A percentile compares a stretch with the other conserved stretches of the same genome.
phyloP scores from a whole-genome alignment of 768 basidiomycete genomes.

The Astraeus odoratus region DNA sequence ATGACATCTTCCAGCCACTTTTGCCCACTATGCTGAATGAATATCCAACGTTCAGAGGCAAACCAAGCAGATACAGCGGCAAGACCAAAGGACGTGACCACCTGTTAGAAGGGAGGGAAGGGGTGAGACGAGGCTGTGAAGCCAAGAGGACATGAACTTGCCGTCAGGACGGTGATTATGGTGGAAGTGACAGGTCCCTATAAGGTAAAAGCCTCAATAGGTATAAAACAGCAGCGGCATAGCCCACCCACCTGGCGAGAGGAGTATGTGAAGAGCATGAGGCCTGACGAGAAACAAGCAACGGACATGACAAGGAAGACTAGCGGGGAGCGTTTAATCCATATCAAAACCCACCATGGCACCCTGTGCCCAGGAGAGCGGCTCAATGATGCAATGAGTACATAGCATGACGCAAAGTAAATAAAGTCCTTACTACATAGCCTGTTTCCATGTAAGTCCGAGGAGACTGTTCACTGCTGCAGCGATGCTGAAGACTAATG shows the following conservation, averaged over 20 bases:
- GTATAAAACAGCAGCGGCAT: slow-evolving; percentile 15
- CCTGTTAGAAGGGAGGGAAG: slow-evolving; percentile 14
- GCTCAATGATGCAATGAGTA: slow-evolving; percentile 24
- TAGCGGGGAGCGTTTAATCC: slow-evolving; percentile 80
- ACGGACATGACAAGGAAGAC: slow-evolving; percentile 82
- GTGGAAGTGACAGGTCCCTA: slow-evolving; percentile 58
- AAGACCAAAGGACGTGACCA: slow-evolving; percentile 37
- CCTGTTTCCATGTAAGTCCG: slow-evolving; percentile 50
- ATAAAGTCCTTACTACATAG: slow-evolving; percentile 42
- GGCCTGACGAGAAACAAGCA: slow-evolving; percentile 73
- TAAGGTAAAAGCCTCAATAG: slow-evolving; percentile 8
- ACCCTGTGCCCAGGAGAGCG: slow-evolving; percentile 50
- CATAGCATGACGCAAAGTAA: slow-evolving; percentile 4
- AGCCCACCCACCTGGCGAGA: slow-evolving; percentile 51
- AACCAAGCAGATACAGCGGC: slow-evolving; percentile 49
- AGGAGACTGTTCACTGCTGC: slow-evolving; percentile 48
- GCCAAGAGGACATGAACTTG: slow-evolving; percentile 10
- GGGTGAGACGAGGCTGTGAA: slow-evolving; percentile 1
- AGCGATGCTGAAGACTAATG: slow-evolving; percentile 47
- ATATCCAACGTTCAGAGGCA: slow-evolving; percentile 44
- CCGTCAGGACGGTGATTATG: slow-evolving; percentile 70
- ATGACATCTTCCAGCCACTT: slow-evolving; percentile 46
- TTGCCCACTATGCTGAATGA: slow-evolving; percentile 40
- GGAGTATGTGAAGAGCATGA: slow-evolving; percentile 72
- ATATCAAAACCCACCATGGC: slow-evolving; percentile 61